A percentile compares a stretch with the other conserved stretches of the same genome.
Conservation (phyloP, 2,329 filamentous ascomycete species). For the Cryphonectria parasitica region DNA sequence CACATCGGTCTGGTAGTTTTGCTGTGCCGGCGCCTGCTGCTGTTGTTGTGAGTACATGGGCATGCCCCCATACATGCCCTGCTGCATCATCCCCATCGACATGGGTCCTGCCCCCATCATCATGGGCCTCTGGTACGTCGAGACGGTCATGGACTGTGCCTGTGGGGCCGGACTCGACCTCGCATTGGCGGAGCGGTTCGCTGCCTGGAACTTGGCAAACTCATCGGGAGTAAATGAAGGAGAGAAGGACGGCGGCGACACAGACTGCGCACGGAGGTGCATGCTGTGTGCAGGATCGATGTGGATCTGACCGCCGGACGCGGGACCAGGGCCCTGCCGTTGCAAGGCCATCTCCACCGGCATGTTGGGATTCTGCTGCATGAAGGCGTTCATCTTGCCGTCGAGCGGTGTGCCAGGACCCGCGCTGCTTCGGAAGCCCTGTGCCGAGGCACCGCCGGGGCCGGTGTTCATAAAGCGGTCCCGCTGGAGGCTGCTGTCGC, state of each 20-base stretch:
- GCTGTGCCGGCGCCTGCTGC: conserved; percentile 40
- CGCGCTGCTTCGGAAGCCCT: conserved; percentile 25
- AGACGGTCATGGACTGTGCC: conserved; percentile 44
- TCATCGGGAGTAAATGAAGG: conserved; percentile 81
- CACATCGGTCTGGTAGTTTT: conserved; percentile 48
- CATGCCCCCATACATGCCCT: conserved; percentile 59
- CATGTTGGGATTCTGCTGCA: conserved; percentile 73
- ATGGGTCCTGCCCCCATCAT: conserved; percentile 57
- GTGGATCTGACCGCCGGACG: conserved; percentile 43
- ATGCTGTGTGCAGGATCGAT: conserved; percentile 50
- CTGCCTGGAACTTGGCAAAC: conserved; percentile 84
- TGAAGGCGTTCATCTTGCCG: conserved; percentile 82
- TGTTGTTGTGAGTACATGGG: conserved; percentile 48
- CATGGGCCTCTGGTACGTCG: conserved; percentile 61
- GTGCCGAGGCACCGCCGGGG: conserved; percentile 50
- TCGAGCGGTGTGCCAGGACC: conserved; percentile 24
- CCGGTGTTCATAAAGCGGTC: conserved; percentile 82
- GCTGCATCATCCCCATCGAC: conserved; percentile 58
- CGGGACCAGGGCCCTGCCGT: conserved; percentile 29
- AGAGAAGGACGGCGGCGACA: conserved; percentile 58
- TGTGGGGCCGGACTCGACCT: conserved; percentile 64
- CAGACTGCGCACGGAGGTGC: conserved; percentile 57
- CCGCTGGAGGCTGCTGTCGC: conserved; percentile 92
- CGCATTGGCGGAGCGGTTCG: conserved; percentile 58
- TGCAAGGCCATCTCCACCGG: conserved; percentile 50